Evolutionary conservation across 306 rosid genomes (phyloP).

Genomic region (Neltuma alba): DNA sequence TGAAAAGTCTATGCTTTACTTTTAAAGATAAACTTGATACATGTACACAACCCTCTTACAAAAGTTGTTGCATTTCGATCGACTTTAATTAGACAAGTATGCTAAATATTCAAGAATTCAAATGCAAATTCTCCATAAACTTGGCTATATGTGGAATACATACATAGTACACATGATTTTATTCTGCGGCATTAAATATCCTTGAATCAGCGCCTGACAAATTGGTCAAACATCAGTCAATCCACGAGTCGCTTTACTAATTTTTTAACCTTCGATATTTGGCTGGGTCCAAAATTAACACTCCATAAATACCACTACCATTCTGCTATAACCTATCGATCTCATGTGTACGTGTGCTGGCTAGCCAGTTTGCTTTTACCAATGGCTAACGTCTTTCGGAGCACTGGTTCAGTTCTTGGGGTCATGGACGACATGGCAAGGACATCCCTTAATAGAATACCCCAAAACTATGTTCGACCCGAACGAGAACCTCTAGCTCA

Average conservation of each 20-base stretch:
- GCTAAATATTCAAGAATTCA: not conserved
- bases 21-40: not conserved
- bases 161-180: not conserved
- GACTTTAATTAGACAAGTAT: not conserved
- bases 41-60: not conserved
- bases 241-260: not conserved
- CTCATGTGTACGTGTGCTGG: not conserved
- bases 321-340: not conserved
- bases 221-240: constrained; percentile 6
- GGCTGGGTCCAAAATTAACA: constrained; percentile 31
- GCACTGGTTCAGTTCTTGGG: constrained; percentile 43
- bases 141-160: not conserved
- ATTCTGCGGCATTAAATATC: not conserved
- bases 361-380: not conserved
- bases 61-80: not conserved
- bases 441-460: constrained; percentile 36
- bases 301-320: constrained; percentile 20
- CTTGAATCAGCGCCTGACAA: not conserved
- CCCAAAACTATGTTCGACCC: constrained; percentile 48
- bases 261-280: not conserved
- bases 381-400: constrained; percentile 35
- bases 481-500: constrained; percentile 39
- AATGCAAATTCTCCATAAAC: not conserved
- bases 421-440: constrained; percentile 38
- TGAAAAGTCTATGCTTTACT: not conserved